Percentiles rank a stretch among this genome's conserved stretches.
Evolutionary conservation across 805 yeast species (phyloP).

Genomic region (Barnettozyma pratensis): DNA sequence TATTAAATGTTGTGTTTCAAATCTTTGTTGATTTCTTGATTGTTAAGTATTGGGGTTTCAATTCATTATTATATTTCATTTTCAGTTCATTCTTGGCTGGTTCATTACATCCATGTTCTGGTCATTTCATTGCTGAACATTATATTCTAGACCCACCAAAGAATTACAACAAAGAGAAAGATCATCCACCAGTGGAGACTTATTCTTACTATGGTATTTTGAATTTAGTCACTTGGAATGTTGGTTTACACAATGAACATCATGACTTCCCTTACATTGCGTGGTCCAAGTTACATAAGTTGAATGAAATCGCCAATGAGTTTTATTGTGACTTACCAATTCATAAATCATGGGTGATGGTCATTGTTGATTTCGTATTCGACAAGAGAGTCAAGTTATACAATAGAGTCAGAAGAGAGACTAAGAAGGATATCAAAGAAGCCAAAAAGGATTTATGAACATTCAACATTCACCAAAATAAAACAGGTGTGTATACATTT

Average conservation of each 20-base stretch:
- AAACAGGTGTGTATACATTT: too few relatives aligned
- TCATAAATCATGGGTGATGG: conserved; percentile 75
- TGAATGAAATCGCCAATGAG: conserved; percentile 66
- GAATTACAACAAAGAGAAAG: conserved; percentile 21
- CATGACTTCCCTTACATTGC: conserved; percentile 94
- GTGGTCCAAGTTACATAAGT: conserved; percentile 71
- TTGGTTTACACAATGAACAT: conserved; percentile 91
- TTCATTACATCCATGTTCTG: conserved; percentile 89
- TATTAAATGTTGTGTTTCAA: conserved; percentile 58
- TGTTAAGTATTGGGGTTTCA: conserved; percentile 57
- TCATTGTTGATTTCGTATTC: conserved; percentile 64
- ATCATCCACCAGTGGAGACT: conserved; percentile 68
- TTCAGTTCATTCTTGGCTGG: conserved; percentile 85
- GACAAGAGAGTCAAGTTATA: conserved; percentile 66
- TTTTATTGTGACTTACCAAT: conserved; percentile 77
- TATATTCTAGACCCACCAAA: conserved; percentile 62
- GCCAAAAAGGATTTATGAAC: neutral
- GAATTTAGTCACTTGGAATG: conserved; percentile 82
- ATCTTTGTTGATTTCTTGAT: conserved; percentile 51
- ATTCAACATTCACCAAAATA: too few relatives aligned
- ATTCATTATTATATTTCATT: conserved; percentile 60
- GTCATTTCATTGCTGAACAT: conserved; percentile 95
- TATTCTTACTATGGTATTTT: conserved; percentile 83
- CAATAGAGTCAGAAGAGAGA: conserved; percentile 72
- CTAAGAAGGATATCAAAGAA: conserved; percentile 3